phyloP scores from a whole-genome alignment of 768 basidiomycete genomes.

The Clitopilus hobsonii region DNA sequence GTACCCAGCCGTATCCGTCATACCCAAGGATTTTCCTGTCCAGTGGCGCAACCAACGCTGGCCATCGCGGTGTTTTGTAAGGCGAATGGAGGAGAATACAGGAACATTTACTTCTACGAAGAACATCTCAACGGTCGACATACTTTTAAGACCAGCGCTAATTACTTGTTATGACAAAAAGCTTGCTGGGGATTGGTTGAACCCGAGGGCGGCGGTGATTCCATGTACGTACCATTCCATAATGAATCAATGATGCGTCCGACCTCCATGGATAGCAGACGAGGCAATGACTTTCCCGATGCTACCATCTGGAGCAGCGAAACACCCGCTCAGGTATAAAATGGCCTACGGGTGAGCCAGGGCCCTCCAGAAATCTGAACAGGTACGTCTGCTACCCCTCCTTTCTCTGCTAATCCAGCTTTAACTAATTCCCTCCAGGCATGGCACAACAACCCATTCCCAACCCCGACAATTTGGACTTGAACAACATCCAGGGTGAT shows the following conservation, averaged over 20 bases:
- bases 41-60: neutral
- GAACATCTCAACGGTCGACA: too few species aligned
- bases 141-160: too few species aligned
- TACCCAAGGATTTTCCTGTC: neutral
- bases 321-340: neutral
- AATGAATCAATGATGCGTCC: conserved; percentile 1
- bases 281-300: neutral
- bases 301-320: neutral
- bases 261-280: neutral
- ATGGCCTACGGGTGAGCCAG: neutral
- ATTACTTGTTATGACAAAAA: too few species aligned
- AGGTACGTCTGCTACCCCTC: neutral
- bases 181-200: neutral
- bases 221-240: neutral
- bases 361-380: neutral
- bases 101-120: neutral
- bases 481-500: conserved; percentile 44
- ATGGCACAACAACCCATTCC: conserved; percentile 16
- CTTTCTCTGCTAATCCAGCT: neutral
- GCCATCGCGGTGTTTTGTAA: neutral
- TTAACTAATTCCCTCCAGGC: neutral
- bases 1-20: neutral
- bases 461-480: conserved; percentile 21
- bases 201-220: neutral
- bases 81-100: neutral